Evolutionary conservation across 2,329 filamentous ascomycete genomes (phyloP).

Genomic region (Phialocephala sp.): DNA sequence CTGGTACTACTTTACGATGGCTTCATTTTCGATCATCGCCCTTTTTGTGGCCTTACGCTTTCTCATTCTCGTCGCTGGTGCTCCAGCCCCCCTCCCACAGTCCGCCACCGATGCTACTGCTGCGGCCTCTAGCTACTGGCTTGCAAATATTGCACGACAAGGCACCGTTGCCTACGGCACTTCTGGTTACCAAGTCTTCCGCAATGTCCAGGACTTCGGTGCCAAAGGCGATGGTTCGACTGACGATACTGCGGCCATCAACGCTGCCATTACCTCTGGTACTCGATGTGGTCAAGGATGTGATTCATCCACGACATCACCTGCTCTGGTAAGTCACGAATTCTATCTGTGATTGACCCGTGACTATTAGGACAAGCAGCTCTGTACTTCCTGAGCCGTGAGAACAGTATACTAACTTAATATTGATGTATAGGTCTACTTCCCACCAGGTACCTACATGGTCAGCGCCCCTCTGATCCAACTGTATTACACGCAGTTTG

Average conservation of each 20-base stretch:
- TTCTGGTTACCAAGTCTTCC: slow-evolving; percentile 72
- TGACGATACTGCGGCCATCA: slow-evolving; percentile 89
- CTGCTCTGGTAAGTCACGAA: slow-evolving; percentile 62
- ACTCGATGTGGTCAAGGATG: slow-evolving; percentile 81
- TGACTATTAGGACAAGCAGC: not conserved
- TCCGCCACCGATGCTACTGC: slow-evolving; percentile 20
- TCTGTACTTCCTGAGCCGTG: not conserved
- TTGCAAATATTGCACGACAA: slow-evolving; percentile 41
- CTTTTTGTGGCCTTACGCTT: slow-evolving; percentile 40
- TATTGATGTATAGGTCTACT: slow-evolving; percentile 63
- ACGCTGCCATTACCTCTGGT: slow-evolving; percentile 78
- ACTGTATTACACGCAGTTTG: slow-evolving; percentile 91
- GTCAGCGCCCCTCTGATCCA: slow-evolving; percentile 81
- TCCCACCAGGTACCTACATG: slow-evolving; percentile 84
- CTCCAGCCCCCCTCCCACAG: slow-evolving; percentile 11
- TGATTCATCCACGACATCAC: slow-evolving; percentile 81
- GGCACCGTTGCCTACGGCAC: slow-evolving; percentile 45
- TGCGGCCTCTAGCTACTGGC: slow-evolving; percentile 39
- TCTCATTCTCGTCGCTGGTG: slow-evolving; percentile 37
- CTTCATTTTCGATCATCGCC: slow-evolving; percentile 38
- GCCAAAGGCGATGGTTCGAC: slow-evolving; percentile 70
- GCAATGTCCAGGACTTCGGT: slow-evolving; percentile 79
- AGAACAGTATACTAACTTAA: not conserved
- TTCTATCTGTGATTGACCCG: not conserved
- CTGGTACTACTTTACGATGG: slow-evolving; percentile 44